Conservation (phyloP, 1,284 basidiomycete species). For the Sphagnurus paluster region DNA sequence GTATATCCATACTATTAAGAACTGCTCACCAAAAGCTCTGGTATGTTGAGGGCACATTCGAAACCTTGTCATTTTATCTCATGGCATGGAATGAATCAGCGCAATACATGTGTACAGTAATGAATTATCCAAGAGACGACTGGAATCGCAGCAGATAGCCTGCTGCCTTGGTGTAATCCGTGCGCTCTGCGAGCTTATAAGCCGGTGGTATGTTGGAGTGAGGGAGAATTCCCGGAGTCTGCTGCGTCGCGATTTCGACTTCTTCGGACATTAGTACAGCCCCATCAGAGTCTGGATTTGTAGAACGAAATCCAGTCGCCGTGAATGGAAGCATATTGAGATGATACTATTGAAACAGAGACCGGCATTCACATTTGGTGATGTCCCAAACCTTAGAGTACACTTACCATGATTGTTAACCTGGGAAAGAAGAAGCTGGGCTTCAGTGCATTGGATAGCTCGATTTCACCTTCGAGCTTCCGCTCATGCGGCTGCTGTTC, state of each 20-base stretch:
- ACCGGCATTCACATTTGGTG: neutral
- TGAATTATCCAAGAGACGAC: no score
- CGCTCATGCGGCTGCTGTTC: constrained; percentile 34
- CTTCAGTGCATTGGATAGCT: constrained; percentile 44
- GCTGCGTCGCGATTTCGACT: constrained; percentile 43
- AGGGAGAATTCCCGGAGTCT: constrained; percentile 39
- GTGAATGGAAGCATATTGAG: constrained; percentile 46
- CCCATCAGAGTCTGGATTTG: constrained; percentile 18
- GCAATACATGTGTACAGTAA: no score
- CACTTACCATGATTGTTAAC: constrained; percentile 46
- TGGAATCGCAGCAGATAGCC: no score
- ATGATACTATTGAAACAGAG: constrained; percentile 39
- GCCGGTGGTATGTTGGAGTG: constrained; percentile 56
- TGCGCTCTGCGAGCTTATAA: constrained; percentile 42
- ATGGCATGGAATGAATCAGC: no score
- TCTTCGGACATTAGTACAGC: constrained; percentile 39
- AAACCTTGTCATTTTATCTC: no score
- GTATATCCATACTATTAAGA: no score
- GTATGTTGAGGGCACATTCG: no score
- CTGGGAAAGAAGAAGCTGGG: constrained; percentile 56
- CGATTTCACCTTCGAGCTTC: constrained; percentile 51
- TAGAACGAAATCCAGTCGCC: constrained; percentile 43
- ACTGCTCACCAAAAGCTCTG: no score
- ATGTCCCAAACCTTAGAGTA: neutral
- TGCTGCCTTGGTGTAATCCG: constrained; percentile 51